Percentiles rank a stretch among this genome's conserved stretches.
These are phyloP conservation scores for Fusarium fujikuroi DNA, from an alignment of 2,329 filamentous ascomycete species.

Conservation along the genomic window DNA sequence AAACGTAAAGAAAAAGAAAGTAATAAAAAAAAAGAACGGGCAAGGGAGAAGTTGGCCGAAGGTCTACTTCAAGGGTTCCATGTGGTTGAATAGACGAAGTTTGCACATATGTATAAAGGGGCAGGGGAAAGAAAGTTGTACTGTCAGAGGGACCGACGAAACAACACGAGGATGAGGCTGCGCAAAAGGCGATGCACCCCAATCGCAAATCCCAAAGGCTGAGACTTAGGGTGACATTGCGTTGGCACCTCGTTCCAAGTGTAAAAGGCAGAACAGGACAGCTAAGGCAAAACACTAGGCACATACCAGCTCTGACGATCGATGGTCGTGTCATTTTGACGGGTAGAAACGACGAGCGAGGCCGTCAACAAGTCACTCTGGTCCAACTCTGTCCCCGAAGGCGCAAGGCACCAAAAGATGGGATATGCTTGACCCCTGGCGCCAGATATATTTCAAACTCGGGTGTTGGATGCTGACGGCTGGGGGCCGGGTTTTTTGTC, in stretches of 20 bases:
- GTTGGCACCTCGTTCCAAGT: slow-evolving; percentile 3
- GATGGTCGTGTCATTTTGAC: slow-evolving; percentile 67
- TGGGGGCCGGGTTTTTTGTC: slow-evolving; percentile 20
- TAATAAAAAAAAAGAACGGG: slow-evolving; percentile 34
- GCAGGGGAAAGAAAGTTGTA: slow-evolving; percentile 20
- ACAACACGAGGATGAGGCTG: slow-evolving; percentile 28
- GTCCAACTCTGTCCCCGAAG: slow-evolving; percentile 20
- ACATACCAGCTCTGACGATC: slow-evolving; percentile 71
- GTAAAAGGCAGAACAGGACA: slow-evolving; percentile 15
- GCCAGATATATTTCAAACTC: slow-evolving; percentile 13
- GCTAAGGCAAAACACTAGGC: slow-evolving; percentile 10
- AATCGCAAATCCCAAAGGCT: slow-evolving; percentile 14
- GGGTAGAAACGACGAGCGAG: slow-evolving; percentile 24
- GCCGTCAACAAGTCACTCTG: slow-evolving; percentile 31
- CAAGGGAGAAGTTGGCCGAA: slow-evolving; percentile 23
- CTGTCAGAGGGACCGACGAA: slow-evolving; percentile 15
- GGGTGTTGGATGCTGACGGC: slow-evolving; percentile 18
- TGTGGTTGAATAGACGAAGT: slow-evolving; percentile 23
- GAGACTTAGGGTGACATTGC: slow-evolving; percentile 15
- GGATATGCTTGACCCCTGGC: slow-evolving; percentile 31
- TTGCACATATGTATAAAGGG: slow-evolving; percentile 21
- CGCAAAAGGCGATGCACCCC: slow-evolving; percentile 19
- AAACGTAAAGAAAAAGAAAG: slow-evolving; percentile 30
- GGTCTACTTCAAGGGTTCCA: slow-evolving; percentile 15
- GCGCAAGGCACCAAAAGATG: slow-evolving; percentile 31